A percentile compares a stretch with the other conserved stretches of the same genome.
Conservation (phyloP, 2,329 filamentous ascomycete genomes). For the Penicillium palitans region DNA sequence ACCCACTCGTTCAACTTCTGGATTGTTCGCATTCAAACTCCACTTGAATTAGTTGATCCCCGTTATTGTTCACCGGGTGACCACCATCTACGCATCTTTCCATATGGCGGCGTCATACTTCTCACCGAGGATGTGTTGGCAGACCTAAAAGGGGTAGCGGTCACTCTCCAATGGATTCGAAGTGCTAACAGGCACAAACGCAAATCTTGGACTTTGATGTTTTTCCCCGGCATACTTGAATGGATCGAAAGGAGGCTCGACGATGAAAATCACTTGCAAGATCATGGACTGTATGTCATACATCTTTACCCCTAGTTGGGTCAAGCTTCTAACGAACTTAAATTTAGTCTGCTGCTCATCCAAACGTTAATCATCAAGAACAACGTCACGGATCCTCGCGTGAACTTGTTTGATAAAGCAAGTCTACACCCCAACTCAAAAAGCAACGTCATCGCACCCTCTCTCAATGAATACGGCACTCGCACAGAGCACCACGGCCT, state of each 20-base stretch:
- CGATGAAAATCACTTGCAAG: background rate
- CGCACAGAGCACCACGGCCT: slow-evolving; percentile 27
- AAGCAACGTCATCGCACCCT: slow-evolving; percentile 33
- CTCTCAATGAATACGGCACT: slow-evolving; percentile 32
- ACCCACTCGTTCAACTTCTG: slow-evolving; percentile 35
- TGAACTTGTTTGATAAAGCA: slow-evolving; percentile 11
- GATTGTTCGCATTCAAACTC: slow-evolving; percentile 32
- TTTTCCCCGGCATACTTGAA: slow-evolving; percentile 38
- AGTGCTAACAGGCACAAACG: slow-evolving; percentile 25
- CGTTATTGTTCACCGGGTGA: slow-evolving; percentile 2
- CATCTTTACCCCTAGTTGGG: background rate
- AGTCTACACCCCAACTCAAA: slow-evolving; percentile 26
- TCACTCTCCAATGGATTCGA: slow-evolving; percentile 42
- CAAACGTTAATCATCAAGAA: slow-evolving; percentile 26
- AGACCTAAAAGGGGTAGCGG: slow-evolving; percentile 31
- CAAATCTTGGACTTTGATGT: slow-evolving; percentile 41
- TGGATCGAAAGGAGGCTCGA: slow-evolving; percentile 35
- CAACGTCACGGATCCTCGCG: slow-evolving; percentile 21
- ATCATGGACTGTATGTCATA: slow-evolving; percentile 9
- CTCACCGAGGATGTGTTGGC: slow-evolving; percentile 43
- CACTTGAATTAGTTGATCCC: slow-evolving; percentile 27
- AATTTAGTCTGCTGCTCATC: slow-evolving; percentile 12
- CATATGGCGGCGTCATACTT: slow-evolving; percentile 39
- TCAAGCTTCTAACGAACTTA: background rate
- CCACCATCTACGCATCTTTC: slow-evolving; percentile 41